Percentiles rank a stretch among this genome's conserved stretches.
Conservation (phyloP, 2,329 filamentous ascomycete genomes). For the Byssothecium circinans region DNA sequence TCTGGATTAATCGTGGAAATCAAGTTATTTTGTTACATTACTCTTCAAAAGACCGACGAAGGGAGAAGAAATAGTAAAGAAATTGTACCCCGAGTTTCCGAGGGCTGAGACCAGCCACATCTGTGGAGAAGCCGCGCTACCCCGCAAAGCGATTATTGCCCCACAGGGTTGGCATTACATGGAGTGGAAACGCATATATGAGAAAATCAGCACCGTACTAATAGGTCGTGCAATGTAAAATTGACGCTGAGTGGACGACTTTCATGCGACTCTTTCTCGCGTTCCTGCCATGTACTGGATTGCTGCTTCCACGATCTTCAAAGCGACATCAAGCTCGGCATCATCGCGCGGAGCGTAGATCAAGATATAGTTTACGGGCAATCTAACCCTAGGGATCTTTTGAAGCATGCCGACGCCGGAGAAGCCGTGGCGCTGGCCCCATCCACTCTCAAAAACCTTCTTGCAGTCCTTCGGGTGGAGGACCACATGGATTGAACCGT, state of each 20-base stretch:
- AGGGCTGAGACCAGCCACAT: background rate
- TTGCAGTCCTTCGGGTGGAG: constrained; percentile 21
- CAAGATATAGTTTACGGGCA: constrained; percentile 23
- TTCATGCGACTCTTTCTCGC: constrained; percentile 17
- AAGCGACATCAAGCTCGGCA: constrained; percentile 21
- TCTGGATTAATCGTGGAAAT: too few relatives aligned
- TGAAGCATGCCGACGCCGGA: constrained; percentile 8
- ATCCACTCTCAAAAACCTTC: constrained; percentile 16
- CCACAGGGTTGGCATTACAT: background rate
- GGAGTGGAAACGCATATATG: background rate
- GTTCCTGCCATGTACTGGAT: constrained; percentile 19
- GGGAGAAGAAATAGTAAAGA: background rate
- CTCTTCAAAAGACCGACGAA: too few relatives aligned
- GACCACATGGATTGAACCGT: constrained; percentile 21
- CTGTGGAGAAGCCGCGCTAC: background rate
- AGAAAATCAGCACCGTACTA: background rate
- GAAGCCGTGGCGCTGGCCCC: constrained; percentile 22
- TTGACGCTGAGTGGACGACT: too few relatives aligned
- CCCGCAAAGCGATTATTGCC: constrained; percentile 1
- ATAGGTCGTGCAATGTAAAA: background rate
- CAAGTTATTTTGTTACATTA: too few relatives aligned
- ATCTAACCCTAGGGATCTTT: constrained; percentile 11
- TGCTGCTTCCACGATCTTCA: constrained; percentile 17
- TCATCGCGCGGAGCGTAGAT: constrained; percentile 24
- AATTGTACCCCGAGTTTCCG: background rate